Base-by-base conservation (phyloP, 2,329 filamentous ascomycete species). In the Epichloe aotearoae region DNA sequence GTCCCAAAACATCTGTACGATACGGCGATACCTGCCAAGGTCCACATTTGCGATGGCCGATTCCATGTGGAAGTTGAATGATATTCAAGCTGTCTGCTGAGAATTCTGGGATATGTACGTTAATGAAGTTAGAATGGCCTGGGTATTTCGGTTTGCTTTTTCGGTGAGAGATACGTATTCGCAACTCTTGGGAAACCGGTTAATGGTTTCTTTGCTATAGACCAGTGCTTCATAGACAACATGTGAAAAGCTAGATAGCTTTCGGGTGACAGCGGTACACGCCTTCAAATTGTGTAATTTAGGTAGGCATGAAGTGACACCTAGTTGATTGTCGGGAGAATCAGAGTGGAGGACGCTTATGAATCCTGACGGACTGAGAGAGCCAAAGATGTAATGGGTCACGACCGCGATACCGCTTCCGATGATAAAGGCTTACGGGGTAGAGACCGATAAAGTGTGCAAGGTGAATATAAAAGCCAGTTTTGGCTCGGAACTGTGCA, bases 1-100 rank as follows among this genome's bases (percentile, higher is more conserved):
- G 59, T 96, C 90, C 84, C 89, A 95, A 62, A 97, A 84, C 70
- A 87, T 88, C 69, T 91, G 86, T 53, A 96, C 83, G 59, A 96
- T 82, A 56, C 86, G 85, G 67, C 88, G 86, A 54, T 76, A 76
- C 58, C 86, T 84, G 58, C 86, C 80, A 53, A 94, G 72, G 61
- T 95, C 87, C 51, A 86, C 79, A 52, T 77, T 82, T 37, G 72
- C 70, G 55, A 74, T 62, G 44, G 63, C 60, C 30, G 61, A 63
- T 55, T 69, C 64, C 64, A 68, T 69, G 50, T 34, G 53, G 49
- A 50, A 6, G 36, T n/a, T 23, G 17, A 36, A 10, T 45, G 19
- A 38, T 26, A 20, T 40, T 19, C 30, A 12, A 23, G 34, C 17
- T 19, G 3, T 41, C 23, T 34, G 37, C 17, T 41, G 17, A 19